These are phyloP conservation scores for Penicillium polonicum DNA, from an alignment of 2,329 filamentous ascomycete species.

Conservation along the genomic window DNA sequence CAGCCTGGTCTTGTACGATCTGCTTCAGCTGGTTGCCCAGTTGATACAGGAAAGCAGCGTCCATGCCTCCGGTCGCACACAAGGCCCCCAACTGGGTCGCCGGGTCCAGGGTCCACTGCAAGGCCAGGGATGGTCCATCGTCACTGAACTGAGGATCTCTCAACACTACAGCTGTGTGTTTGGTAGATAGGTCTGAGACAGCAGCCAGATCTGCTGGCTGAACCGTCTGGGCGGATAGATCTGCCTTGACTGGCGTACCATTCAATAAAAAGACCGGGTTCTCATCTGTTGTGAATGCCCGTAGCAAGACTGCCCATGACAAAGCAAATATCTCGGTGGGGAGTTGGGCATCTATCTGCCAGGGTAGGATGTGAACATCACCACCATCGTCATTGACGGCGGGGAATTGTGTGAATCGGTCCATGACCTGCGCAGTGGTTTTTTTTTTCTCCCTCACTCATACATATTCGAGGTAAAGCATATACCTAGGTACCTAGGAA, in stretches of 20 bases:
- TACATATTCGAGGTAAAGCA: constrained; percentile 15
- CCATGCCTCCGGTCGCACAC: constrained; percentile 27
- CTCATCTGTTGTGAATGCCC: constrained; percentile 34
- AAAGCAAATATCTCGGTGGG: constrained; percentile 21
- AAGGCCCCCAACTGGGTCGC: constrained; percentile 25
- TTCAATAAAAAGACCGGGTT: constrained; percentile 34
- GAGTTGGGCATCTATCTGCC: constrained; percentile 19
- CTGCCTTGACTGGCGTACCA: constrained; percentile 27
- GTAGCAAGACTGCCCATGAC: constrained; percentile 34
- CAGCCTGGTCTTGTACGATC: constrained; percentile 26
- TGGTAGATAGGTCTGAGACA: constrained; percentile 8
- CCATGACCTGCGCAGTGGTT: constrained; percentile 17
- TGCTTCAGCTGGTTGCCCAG: constrained; percentile 30
- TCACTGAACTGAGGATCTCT: constrained; percentile 8
- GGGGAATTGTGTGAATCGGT: constrained; percentile 26
- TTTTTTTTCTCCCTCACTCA: constrained; percentile 1
- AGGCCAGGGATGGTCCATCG: constrained; percentile 9
- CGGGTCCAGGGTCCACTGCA: constrained; percentile 28
- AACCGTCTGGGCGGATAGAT: constrained; percentile 21
- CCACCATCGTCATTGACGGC: constrained; percentile 16
- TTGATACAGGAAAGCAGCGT: constrained; percentile 26
- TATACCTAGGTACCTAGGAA: constrained; percentile 9
- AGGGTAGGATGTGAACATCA: constrained; percentile 16
- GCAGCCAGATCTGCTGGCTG: constrained; percentile 17
- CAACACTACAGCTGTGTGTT: constrained; percentile 29